phyloP scores from a whole-genome alignment of 2,329 filamentous ascomycete species.

The Chaetomium sp. region DNA sequence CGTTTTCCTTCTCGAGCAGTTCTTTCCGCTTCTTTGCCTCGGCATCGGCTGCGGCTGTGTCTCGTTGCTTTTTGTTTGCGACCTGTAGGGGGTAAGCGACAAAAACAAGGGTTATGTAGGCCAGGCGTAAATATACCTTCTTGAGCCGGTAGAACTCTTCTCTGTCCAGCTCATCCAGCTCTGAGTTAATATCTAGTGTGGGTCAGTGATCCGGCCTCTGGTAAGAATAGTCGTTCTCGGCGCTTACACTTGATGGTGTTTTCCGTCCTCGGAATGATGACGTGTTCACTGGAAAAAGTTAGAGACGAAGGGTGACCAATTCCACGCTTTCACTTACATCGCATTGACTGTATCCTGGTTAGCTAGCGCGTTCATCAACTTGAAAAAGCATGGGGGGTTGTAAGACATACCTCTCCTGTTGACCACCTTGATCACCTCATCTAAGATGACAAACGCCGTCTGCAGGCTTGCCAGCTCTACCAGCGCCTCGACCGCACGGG shows the following conservation, averaged over 20 bases:
- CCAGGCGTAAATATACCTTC: constrained; percentile 46
- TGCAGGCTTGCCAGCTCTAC: constrained; percentile 90
- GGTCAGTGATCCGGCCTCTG: constrained; percentile 1
- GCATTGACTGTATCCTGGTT: constrained; percentile 64
- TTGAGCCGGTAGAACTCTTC: constrained; percentile 98
- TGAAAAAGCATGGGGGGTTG: neutral
- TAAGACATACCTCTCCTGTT: constrained; percentile 74
- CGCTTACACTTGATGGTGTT: constrained; percentile 93
- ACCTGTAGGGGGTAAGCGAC: constrained; percentile 38
- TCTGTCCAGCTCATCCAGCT: constrained; percentile 92
- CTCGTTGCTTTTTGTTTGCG: constrained; percentile 74
- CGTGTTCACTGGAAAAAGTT: constrained; percentile 58
- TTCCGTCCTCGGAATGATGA: constrained; percentile 95
- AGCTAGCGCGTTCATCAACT: constrained; percentile 19
- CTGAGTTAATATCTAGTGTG: constrained; percentile 82
- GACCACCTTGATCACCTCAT: constrained; percentile 98
- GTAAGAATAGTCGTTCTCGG: neutral
- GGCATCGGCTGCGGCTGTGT: constrained; percentile 63
- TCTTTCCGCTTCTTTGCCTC: constrained; percentile 70
- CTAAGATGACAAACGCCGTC: constrained; percentile 95
- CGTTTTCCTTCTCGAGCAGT: constrained; percentile 33
- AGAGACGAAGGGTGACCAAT: constrained; percentile 11
- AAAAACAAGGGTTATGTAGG: neutral
- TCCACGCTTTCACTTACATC: constrained; percentile 57
- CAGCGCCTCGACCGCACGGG: constrained; percentile 87